Conservation (phyloP, 192 early-diverging fungal species). For the Linnemannia hyalina region DNA sequence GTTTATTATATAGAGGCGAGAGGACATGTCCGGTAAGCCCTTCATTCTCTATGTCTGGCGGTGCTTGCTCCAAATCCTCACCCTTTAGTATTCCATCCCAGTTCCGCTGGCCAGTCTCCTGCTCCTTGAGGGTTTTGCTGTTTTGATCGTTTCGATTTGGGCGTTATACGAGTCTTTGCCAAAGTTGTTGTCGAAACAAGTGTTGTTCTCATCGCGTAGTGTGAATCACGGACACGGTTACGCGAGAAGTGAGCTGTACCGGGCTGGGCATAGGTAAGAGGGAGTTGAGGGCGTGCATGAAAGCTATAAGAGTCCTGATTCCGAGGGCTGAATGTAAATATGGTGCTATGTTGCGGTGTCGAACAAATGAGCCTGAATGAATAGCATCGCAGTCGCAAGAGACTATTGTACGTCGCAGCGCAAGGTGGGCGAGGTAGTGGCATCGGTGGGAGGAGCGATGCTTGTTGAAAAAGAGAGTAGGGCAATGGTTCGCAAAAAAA, state of each 20-base stretch:
- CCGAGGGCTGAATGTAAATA: neutral
- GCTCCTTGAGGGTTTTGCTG: too few relatives aligned
- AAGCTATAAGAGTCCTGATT: neutral
- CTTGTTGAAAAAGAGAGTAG: neutral
- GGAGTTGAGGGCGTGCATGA: neutral
- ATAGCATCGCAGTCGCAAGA: neutral
- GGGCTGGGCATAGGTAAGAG: neutral
- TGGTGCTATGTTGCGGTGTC: neutral
- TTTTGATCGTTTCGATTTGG: too few relatives aligned
- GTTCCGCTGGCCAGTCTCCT: slow-evolving; percentile 1
- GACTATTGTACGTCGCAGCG: neutral
- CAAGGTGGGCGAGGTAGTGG: neutral
- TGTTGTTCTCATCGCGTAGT: too few relatives aligned
- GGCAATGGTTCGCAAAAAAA: neutral
- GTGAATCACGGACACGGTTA: too few relatives aligned
- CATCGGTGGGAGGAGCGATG: neutral
- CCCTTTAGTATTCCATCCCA: slow-evolving; percentile 30
- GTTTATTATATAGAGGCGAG: slow-evolving; percentile 36
- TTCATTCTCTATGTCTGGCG: slow-evolving; percentile 27
- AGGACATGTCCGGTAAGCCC: neutral
- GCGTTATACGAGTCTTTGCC: too few relatives aligned
- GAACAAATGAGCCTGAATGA: neutral
- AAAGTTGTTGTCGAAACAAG: too few relatives aligned
- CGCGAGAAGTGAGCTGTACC: too few relatives aligned
- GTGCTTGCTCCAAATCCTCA: slow-evolving; percentile 16